A percentile compares a stretch with the other conserved stretches of the same genome.
phyloP scores from a whole-genome alignment of 768 basidiomycete species.

The Galerina marginata region DNA sequence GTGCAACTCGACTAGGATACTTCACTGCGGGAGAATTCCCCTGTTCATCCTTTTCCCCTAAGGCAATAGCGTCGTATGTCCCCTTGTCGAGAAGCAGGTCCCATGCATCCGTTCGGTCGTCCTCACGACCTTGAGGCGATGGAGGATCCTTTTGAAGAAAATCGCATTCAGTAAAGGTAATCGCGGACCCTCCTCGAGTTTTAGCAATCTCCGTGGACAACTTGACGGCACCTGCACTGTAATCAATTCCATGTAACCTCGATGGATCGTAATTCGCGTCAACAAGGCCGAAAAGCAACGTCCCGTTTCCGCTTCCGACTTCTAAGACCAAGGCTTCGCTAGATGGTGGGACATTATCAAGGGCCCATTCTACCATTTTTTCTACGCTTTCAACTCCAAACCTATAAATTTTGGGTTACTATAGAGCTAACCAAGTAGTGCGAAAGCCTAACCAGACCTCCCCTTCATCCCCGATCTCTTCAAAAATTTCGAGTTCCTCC shows the following conservation, averaged over 20 bases:
- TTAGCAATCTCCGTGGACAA: constrained; percentile 64
- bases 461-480: constrained; percentile 82
- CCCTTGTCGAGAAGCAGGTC: constrained; percentile 85
- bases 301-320: constrained; percentile 83
- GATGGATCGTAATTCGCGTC: constrained; percentile 66
- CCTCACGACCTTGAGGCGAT: constrained; percentile 26
- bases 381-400: constrained; percentile 78
- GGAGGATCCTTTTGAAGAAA: constrained; percentile 64
- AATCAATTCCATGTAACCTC: constrained; percentile 72
- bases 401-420: constrained; percentile 38
- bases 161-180: constrained; percentile 66
- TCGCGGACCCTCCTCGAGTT: constrained; percentile 42
- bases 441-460: constrained; percentile 71
- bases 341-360: constrained; percentile 55
- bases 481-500: constrained; percentile 71
- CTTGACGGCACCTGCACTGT: constrained; percentile 72
- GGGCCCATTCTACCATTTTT: constrained; percentile 81
- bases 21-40: constrained; percentile 57
- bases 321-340: constrained; percentile 65
- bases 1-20: constrained; percentile 64
- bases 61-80: constrained; percentile 86
- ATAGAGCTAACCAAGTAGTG: background rate
- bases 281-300: constrained; percentile 70
- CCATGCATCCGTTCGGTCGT: constrained; percentile 49
- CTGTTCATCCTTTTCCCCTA: constrained; percentile 61